These are phyloP conservation scores for Eucalyptus albens DNA, from an alignment of 345 rosid species.

Conservation along the genomic window DNA sequence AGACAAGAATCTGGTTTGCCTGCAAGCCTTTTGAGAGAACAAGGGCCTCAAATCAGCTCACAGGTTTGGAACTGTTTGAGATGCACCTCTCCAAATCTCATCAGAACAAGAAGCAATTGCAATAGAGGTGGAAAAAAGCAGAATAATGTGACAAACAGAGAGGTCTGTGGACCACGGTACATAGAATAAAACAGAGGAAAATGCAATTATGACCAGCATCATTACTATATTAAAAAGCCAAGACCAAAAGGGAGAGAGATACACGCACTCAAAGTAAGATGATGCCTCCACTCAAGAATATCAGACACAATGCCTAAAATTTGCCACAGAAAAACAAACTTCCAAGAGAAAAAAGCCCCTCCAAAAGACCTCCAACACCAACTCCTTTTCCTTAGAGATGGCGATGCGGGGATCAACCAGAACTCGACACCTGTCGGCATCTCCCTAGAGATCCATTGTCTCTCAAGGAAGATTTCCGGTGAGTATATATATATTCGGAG, in stretches of 20 bases:
- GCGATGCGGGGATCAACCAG: neutral
- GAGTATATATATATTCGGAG: neutral
- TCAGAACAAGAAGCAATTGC: neutral
- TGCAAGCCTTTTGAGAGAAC: neutral
- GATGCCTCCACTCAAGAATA: neutral
- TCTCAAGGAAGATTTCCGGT: neutral
- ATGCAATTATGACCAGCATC: neutral
- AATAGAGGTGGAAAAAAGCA: neutral
- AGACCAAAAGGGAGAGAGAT: neutral
- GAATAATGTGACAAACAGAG: neutral
- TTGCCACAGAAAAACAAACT: neutral
- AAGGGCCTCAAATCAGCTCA: neutral
- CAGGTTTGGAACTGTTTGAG: neutral
- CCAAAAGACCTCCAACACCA: neutral
- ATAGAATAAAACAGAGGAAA: neutral
- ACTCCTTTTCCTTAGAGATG: neutral
- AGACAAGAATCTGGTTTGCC: neutral
- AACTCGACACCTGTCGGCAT: conserved; percentile 29
- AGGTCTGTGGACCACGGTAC: neutral
- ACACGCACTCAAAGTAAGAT: neutral
- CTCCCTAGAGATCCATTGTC: neutral
- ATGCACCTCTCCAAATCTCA: neutral
- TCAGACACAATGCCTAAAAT: neutral
- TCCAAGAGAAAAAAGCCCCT: neutral
- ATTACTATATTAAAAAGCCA: neutral